Base-by-base conservation (phyloP, 352 stramenopile genomes). In the Bremia lactucae region DNA sequence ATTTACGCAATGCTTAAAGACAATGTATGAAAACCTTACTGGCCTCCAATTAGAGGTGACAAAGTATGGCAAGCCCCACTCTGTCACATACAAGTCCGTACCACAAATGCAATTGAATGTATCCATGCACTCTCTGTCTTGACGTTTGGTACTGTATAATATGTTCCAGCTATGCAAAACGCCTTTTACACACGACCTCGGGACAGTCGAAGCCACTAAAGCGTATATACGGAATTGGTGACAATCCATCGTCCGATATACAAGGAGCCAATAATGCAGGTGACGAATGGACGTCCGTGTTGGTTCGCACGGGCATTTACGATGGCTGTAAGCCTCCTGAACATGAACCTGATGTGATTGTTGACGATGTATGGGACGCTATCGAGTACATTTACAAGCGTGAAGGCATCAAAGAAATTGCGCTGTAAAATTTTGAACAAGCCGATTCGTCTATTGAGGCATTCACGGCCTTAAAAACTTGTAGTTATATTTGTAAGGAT, bases 251-350 rank as follows among this genome's bases (percentile, higher is more conserved):
- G 22, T 68, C 80, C 2, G 83, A 95, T 46, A 88, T 95, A 41
- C 78, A 86, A 35, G 83, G 83, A 14, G 83, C 83, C 6, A 95
- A 95, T 55, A 72, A 83, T 36, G 82, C 82, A 16, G 81, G 81
- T 4, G 59, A 71, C 3, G 49, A 80, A 33, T 96, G 85, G 83
- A 77, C 62, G 14, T 94, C 81, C 11, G 70, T 95, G 11, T 69
- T 96, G 8, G 78, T 96, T 49, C 65, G 66, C 42, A 93, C 86
- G 29, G 86, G 86, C 23, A 82, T 96, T 28, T 95, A 77, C 49
- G 62, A 83, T 42, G 74, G 71, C 44, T 55, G 54, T 23, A 75
- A 59, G 9, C 58, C 67, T 6, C 79, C 77, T 9, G 66, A 83
- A 28, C 75, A 94, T 48, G 29, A 56, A 18, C 73, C 77, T 0